Evolutionary conservation across 2,329 filamentous ascomycete species (phyloP).

Genomic region (Xylariaceae sp.): DNA sequence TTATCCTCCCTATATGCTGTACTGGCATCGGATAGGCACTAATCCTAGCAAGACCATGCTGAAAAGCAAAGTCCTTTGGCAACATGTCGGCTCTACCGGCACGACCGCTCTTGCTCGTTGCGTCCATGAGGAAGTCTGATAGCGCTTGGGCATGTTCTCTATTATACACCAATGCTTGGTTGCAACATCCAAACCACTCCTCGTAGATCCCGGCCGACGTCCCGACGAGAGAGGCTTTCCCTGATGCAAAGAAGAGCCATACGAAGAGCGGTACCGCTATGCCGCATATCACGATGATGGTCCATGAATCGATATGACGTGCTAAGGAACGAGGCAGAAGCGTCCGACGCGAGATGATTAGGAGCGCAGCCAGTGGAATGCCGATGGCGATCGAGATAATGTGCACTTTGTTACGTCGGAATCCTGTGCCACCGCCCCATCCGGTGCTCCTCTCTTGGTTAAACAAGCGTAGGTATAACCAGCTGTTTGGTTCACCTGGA

Average conservation of each 20-base stretch:
- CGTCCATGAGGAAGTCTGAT: conserved; percentile 23
- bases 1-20: conserved; percentile 30
- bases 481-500: conserved; percentile 28
- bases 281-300: conserved; percentile 27
- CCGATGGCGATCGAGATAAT: conserved; percentile 26
- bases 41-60: conserved; percentile 29
- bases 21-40: conserved; percentile 35
- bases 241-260: conserved; percentile 33
- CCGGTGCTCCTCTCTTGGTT: conserved; percentile 32
- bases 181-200: conserved; percentile 33
- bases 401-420: conserved; percentile 30
- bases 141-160: conserved; percentile 24
- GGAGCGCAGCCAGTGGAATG: conserved; percentile 22
- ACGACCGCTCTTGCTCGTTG: conserved; percentile 11
- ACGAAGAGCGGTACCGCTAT: conserved; percentile 29
- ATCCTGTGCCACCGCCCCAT: conserved; percentile 31
- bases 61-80: conserved; percentile 30
- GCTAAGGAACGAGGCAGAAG: conserved; percentile 19
- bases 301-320: conserved; percentile 29
- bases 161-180: conserved; percentile 33
- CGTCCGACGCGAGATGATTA: conserved; percentile 23
- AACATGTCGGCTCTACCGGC: conserved; percentile 32
- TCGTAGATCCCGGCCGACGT: conserved; percentile 27
- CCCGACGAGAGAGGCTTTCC: conserved; percentile 30
- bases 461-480: conserved; percentile 32